Evolutionary conservation across 768 basidiomycete species (phyloP).

Genomic region (Mrakia frigida): DNA sequence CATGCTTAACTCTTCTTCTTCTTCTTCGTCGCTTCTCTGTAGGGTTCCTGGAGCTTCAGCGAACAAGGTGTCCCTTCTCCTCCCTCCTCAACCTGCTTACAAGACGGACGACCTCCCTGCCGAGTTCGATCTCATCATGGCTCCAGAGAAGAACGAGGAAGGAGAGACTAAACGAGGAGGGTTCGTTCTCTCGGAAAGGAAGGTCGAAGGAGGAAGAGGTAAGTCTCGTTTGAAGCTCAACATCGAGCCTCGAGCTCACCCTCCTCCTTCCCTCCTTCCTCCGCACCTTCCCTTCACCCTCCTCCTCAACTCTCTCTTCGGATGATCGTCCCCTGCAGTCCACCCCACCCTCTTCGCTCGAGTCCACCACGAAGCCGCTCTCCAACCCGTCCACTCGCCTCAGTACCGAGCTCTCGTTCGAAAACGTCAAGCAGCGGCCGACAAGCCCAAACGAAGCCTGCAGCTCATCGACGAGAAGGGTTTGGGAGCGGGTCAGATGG

Average conservation of each 20-base stretch:
- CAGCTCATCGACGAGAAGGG: constrained; percentile 63
- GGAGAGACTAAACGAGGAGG: constrained; percentile 1
- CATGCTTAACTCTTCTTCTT: not conserved
- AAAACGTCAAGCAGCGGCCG: constrained; percentile 60
- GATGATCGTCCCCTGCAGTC: not conserved
- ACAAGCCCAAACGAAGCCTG: constrained; percentile 62
- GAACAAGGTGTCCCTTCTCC: constrained; percentile 35
- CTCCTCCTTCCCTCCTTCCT: not conserved
- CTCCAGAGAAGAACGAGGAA: constrained; percentile 16
- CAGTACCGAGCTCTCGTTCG: constrained; percentile 68
- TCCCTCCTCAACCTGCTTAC: constrained; percentile 48
- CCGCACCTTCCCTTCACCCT: not conserved
- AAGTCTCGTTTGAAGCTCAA: not conserved
- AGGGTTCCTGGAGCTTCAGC: constrained; percentile 30
- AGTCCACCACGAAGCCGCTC: constrained; percentile 72
- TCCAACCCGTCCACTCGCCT: constrained; percentile 63
- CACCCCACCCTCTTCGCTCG: constrained; percentile 40
- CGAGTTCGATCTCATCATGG: constrained; percentile 79
- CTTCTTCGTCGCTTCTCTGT: not conserved
- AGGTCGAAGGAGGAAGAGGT: constrained; percentile 20
- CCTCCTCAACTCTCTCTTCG: not conserved
- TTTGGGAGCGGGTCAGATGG: constrained; percentile 52
- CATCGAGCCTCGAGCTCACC: not conserved
- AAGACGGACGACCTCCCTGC: constrained; percentile 48
- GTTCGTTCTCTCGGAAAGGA: constrained; percentile 20